Base-by-base conservation (phyloP, 2,329 filamentous ascomycete genomes). In the Escovopsis sp. region DNA sequence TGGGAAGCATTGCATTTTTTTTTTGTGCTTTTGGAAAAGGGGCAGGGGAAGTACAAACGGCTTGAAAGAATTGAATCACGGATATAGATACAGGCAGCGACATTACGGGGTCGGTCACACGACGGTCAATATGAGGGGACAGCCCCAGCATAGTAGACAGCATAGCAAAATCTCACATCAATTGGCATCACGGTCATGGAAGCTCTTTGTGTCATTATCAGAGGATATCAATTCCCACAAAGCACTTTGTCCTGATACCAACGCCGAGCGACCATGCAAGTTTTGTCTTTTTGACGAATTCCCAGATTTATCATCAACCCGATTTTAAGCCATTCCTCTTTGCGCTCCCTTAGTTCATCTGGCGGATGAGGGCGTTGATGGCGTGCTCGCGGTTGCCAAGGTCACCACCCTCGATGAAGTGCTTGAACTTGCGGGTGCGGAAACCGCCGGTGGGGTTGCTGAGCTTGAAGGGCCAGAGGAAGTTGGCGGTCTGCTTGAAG, bases 391-490 rank as follows among this genome's bases (percentile, higher is more conserved):
- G 84, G 80, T 98, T 96, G 66, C 91, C 91, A 57, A 93, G 74
- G 70, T 98, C 91, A 81, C 91, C 91, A 70, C 89, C 91, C 76
- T 95, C 84, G 51, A 96, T 84, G 74, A 85, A 96, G 76, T 96
- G 88, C 76, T 87, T 91, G 81, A 96, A 96, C 77, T 96, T 98
- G 71, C 91, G 78, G 59, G 83, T 70, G 57, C 83, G 82, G 86
- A 96, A 98, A 53, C 91, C 89, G 66, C 91, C 91, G 57, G 72
- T 96, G 63, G 91, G 91, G 80, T 94, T 95, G 79, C 79, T 87
- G 56, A 98, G 84, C 84, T 98, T 96, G 81, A 98, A 98, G 64
- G 91, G 91, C 91, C 91, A 98, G 56, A 96, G 73, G 81, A 96
- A 96, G 83, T 96, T 98, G 74, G 81, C 79, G 60, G 85, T 87